Evolutionary conservation across 257 asterid genomes (phyloP).

Genomic region (Capsicum baccatum): DNA sequence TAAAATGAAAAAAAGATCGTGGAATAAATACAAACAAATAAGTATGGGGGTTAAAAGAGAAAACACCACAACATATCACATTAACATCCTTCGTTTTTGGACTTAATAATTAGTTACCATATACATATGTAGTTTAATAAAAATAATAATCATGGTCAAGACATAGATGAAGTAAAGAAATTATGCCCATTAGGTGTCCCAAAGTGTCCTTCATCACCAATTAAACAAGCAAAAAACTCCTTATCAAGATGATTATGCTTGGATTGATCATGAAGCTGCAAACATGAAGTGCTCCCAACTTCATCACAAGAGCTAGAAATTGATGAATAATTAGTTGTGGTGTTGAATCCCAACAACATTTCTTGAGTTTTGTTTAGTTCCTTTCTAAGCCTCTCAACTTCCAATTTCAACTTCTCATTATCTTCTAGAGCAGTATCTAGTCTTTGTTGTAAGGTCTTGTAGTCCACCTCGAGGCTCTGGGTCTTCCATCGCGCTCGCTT

Average conservation of each 20-base stretch:
- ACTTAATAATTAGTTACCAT: conserved; percentile 21
- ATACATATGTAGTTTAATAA: neutral
- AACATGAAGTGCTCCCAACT: conserved; percentile 46
- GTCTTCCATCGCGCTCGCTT: conserved; percentile 71
- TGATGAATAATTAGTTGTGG: conserved; percentile 39
- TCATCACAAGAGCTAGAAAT: conserved; percentile 56
- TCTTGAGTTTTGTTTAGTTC: conserved; percentile 52
- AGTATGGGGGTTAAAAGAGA: neutral
- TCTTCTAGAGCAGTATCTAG: conserved; percentile 46
- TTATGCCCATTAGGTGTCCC: conserved; percentile 42
- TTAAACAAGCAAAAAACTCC: conserved; percentile 50
- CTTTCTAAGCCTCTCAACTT: conserved; percentile 51
- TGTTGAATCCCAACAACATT: conserved; percentile 36
- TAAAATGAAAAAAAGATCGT: neutral
- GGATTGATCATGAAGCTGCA: conserved; percentile 34
- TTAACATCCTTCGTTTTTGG: conserved; percentile 2
- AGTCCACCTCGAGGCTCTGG: conserved; percentile 61
- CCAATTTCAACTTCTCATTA: conserved; percentile 49
- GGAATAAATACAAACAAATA: neutral
- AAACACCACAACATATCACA: neutral
- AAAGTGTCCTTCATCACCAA: conserved; percentile 47
- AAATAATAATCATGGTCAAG: conserved; percentile 1
- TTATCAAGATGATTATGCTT: conserved; percentile 46
- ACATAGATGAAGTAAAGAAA: conserved; percentile 38
- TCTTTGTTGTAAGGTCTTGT: conserved; percentile 47